A percentile compares a stretch with the other conserved stretches of the same genome.
Evolutionary conservation across 208 protist species (phyloP).

Genomic region (Crithidia mellificae): DNA sequence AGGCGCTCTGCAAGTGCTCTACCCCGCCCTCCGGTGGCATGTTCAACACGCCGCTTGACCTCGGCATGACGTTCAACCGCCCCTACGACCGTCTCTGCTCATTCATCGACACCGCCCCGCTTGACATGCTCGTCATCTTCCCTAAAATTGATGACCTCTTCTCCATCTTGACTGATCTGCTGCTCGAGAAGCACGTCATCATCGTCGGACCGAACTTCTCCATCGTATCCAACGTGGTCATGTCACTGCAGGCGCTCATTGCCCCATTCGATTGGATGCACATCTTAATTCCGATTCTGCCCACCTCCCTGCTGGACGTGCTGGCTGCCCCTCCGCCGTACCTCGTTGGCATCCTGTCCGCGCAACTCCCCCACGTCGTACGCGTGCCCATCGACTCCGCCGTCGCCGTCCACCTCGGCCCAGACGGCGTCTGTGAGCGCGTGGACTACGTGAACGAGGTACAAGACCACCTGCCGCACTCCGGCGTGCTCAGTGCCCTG

Average conservation of each 20-base stretch:
- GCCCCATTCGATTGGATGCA: constrained; percentile 87
- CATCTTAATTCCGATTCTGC: constrained; percentile 81
- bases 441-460: constrained; percentile 65
- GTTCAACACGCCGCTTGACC: constrained; percentile 46
- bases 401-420: constrained; percentile 61
- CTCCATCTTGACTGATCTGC: constrained; percentile 58
- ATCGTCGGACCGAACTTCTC: constrained; percentile 82
- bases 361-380: constrained; percentile 57
- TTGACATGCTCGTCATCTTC: constrained; percentile 66
- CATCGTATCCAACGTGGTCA: constrained; percentile 75
- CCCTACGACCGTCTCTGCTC: constrained; percentile 80
- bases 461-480: constrained; percentile 57
- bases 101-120: constrained; percentile 80
- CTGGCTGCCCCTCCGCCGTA: constrained; percentile 78
- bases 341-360: constrained; percentile 71
- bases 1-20: constrained; percentile 40
- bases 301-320: constrained; percentile 62
- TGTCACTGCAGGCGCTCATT: constrained; percentile 80
- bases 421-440: constrained; percentile 51
- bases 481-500: constrained; percentile 63
- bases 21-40: constrained; percentile 72
- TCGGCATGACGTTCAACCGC: constrained; percentile 54
- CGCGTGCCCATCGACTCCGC: constrained; percentile 51
- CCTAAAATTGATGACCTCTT: constrained; percentile 69
- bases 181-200: constrained; percentile 81